Base-by-base conservation (phyloP, 2,329 filamentous ascomycete species). In the Trichothecium sympodiale region DNA sequence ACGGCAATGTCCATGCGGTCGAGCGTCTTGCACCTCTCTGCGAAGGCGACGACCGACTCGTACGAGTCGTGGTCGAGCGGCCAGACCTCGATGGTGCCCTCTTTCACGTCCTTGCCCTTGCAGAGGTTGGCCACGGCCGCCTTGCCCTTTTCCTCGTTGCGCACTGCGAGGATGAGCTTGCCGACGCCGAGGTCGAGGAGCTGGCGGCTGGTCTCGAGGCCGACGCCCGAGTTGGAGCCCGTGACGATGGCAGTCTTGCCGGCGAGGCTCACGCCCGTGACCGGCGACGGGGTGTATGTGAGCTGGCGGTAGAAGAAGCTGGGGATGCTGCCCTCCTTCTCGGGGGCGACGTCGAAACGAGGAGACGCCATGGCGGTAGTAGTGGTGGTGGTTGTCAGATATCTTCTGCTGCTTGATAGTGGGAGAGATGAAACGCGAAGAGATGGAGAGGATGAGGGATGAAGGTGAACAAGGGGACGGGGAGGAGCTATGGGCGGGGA, bases 181-280 rank as follows among this genome's bases (percentile, higher is more conserved):
- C 51, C 51, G 8, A 64, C 46, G 1, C 51, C 46, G 25, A 58
- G 50, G 3, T 47, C 40, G 3, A 62, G 51, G 26, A 69, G 53
- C 39, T 67, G 59, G 1, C 52, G 48, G 6, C 54, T 53, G 3
- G 55, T 44, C 47, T 67, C 64, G n/a, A 65, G 46, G 4, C 67
- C 67, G 1, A 70, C 46, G 0, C 67, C 66, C 4, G 42, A 49
- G 39, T 67, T 69, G 17, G 54, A 47, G 1, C 66, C 66, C 0
- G 66, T 68, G 8, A 69, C 50, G 29, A 70, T 59, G 30, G 59
- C 59, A 2, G 55, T 53, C 42, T 64, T 49, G 8, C 54, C 56
- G 1, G 44, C 41, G 35, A 62, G 46, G 32, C 44, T 36, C 16
- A 29, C 26, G 38, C 36, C 33, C 17, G 20, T 13, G 35, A 40